phyloP scores from a whole-genome alignment of 2,329 filamentous ascomycete genomes.

The Colletotrichum incanum region DNA sequence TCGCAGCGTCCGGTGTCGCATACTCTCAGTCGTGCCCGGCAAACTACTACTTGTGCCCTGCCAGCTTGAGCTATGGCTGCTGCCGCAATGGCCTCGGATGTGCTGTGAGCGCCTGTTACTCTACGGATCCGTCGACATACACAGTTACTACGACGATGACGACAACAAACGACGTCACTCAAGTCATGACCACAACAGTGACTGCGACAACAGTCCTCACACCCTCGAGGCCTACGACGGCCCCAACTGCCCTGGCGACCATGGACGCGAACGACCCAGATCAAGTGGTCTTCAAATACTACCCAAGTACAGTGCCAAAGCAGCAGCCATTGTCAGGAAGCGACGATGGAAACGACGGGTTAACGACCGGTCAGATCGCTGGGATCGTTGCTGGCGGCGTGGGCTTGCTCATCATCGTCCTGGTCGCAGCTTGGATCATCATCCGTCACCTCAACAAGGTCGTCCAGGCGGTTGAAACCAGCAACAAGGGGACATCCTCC shows the following conservation, averaged over 20 bases:
- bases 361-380: constrained; percentile 61
- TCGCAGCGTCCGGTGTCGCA: constrained; percentile 59
- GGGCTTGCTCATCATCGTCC: constrained; percentile 62
- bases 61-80: constrained; percentile 67
- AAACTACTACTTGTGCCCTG: constrained; percentile 64
- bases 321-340: constrained; percentile 51
- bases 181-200: constrained; percentile 57
- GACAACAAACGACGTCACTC: constrained; percentile 59
- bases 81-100: constrained; percentile 67
- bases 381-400: constrained; percentile 70
- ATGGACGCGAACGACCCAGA: constrained; percentile 46
- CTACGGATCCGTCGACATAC: constrained; percentile 62
- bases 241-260: constrained; percentile 47
- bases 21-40: constrained; percentile 60
- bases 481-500: constrained; percentile 53
- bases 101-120: constrained; percentile 63
- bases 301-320: constrained; percentile 62
- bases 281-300: constrained; percentile 59
- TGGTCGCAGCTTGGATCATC: constrained; percentile 64
- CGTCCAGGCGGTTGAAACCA: constrained; percentile 56
- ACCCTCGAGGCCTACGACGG: constrained; percentile 51
- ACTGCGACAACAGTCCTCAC: constrained; percentile 58
- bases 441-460: constrained; percentile 66
- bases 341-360: constrained; percentile 49
- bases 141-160: constrained; percentile 62